Conservation (phyloP, 768 basidiomycete species). For the Naganishia friedmannii region DNA sequence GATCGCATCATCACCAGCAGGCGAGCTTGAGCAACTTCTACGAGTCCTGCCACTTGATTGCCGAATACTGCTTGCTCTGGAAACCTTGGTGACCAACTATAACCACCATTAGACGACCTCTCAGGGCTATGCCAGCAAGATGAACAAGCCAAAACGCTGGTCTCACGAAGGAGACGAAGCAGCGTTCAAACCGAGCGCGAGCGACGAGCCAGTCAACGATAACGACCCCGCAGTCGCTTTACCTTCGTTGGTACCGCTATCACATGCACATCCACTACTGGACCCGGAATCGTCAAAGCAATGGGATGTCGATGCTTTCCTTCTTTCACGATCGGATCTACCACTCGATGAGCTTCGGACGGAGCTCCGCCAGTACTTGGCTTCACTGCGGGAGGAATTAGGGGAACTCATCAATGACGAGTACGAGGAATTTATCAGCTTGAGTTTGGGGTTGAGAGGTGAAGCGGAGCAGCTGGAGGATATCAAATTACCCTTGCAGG, state of each 20-base stretch:
- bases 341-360: conserved; percentile 81
- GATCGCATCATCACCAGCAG: too few relatives aligned
- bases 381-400: conserved; percentile 81
- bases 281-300: conserved; percentile 55
- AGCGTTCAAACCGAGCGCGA: not conserved
- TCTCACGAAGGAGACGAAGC: conserved; percentile 7
- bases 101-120: not conserved
- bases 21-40: too few relatives aligned
- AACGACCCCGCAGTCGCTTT: conserved; percentile 33
- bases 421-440: conserved; percentile 94
- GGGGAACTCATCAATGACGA: conserved; percentile 95
- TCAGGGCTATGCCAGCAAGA: not conserved
- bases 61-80: too few relatives aligned
- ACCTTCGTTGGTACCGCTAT: conserved; percentile 61
- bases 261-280: conserved; percentile 74
- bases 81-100: too few relatives aligned
- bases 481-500: conserved; percentile 58
- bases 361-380: conserved; percentile 82
- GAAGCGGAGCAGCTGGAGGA: conserved; percentile 72
- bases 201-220: not conserved
- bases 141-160: conserved; percentile 10
- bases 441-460: conserved; percentile 85
- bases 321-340: conserved; percentile 77
- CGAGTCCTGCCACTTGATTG: too few relatives aligned
- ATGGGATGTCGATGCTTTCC: conserved; percentile 82